Evolutionary conservation across 1,284 basidiomycete genomes (phyloP).

Genomic region (Ganoderma multipileum): DNA sequence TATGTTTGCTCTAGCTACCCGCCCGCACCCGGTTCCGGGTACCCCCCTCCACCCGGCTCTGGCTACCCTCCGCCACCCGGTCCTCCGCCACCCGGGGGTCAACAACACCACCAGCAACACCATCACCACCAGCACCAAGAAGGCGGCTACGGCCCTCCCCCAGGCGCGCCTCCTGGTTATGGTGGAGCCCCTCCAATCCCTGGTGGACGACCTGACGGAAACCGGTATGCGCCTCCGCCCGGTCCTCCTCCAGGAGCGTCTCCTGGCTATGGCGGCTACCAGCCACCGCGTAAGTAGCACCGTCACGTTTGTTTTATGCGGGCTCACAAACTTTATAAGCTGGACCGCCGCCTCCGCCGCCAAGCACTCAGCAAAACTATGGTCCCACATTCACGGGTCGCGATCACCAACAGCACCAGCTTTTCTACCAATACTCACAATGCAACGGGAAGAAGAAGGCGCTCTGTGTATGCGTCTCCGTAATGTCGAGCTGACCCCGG

Average conservation of each 20-base stretch:
- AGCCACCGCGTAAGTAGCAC: conserved; percentile 38
- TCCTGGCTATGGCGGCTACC: conserved; percentile 32
- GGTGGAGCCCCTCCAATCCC: conserved; percentile 26
- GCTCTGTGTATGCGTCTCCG: conserved; percentile 62
- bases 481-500: not conserved
- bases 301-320: not conserved
- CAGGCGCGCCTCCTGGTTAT: conserved; percentile 18
- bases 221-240: conserved; percentile 39
- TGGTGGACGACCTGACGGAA: conserved; percentile 18
- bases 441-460: conserved; percentile 85
- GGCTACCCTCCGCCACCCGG: conserved; percentile 28
- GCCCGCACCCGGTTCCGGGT: conserved; percentile 29
- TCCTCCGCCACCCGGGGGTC: conserved; percentile 15
- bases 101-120: conserved; percentile 15
- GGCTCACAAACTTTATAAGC: conserved; percentile 29
- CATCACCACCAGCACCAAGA: conserved; percentile 24
- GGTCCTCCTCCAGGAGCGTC: conserved; percentile 34
- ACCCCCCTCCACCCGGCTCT: conserved; percentile 25
- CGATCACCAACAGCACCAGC: conserved; percentile 55
- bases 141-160: conserved; percentile 40
- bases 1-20: conserved; percentile 14
- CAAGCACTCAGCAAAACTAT: conserved; percentile 69
- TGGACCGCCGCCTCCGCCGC: conserved; percentile 60
- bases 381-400: conserved; percentile 65
- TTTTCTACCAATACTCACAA: conserved; percentile 83